These are phyloP conservation scores for Leishmania tropica DNA, from an alignment of 208 protist genomes.

Conservation along the genomic window DNA sequence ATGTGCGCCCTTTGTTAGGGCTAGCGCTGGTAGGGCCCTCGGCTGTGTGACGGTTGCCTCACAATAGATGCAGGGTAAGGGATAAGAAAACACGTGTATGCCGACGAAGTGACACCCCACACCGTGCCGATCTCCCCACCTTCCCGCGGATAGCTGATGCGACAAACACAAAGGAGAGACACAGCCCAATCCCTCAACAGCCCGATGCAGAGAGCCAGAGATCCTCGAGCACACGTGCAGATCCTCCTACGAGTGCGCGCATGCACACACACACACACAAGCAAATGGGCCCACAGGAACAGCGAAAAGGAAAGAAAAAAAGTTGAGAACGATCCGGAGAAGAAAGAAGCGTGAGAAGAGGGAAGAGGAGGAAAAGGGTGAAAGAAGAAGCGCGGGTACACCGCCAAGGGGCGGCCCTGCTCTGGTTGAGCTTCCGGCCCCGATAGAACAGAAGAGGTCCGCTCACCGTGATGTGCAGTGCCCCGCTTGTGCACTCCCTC, in stretches of 20 bases:
- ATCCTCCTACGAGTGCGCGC: background rate
- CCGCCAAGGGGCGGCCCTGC: background rate
- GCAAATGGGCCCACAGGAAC: background rate
- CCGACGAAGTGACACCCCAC: background rate
- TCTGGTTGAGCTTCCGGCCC: background rate
- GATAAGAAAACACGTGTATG: background rate
- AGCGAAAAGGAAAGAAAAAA: constrained; percentile 7
- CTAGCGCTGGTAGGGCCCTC: background rate
- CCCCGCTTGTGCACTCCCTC: background rate
- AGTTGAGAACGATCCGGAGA: background rate
- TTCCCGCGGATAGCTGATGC: background rate
- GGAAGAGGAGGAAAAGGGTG: background rate
- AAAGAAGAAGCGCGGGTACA: constrained; percentile 1
- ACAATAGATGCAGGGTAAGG: background rate
- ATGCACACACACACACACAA: constrained; percentile 7
- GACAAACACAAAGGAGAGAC: background rate
- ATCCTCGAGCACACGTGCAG: background rate
- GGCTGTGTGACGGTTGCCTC: background rate
- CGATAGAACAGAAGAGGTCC: background rate
- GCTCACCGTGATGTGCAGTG: background rate
- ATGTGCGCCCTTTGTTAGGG: background rate
- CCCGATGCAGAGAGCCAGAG: background rate
- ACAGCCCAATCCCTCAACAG: background rate
- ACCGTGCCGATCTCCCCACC: background rate
- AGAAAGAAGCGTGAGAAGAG: constrained; percentile 4